Percentiles rank a stretch among this genome's conserved stretches.
Conservation (phyloP, 2,329 filamentous ascomycete genomes). For the Ceratocystis destructans region DNA sequence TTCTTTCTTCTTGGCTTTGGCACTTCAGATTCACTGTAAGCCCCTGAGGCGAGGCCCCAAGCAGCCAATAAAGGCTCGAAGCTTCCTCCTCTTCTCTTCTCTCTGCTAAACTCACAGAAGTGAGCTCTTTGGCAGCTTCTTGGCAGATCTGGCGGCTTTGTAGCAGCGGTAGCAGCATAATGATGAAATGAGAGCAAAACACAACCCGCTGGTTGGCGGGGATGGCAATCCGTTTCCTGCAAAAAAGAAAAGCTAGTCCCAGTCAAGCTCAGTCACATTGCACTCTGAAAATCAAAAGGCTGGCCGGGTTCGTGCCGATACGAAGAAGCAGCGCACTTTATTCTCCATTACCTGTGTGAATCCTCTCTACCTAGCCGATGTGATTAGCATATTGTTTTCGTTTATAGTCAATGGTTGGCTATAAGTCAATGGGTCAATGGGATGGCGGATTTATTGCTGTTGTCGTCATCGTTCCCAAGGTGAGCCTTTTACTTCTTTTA, state of each 20-base stretch:
- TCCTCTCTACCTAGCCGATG: too few species aligned
- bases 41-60: not conserved
- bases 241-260: not conserved
- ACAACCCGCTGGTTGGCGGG: too few species aligned
- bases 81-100: not conserved
- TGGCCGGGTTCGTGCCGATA: conserved; percentile 5
- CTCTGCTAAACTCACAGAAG: not conserved
- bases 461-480: too few species aligned
- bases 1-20: too few species aligned
- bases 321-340: not conserved
- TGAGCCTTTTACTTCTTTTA: too few species aligned
- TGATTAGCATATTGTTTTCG: too few species aligned
- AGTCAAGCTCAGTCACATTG: not conserved
- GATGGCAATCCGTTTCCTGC: too few species aligned
- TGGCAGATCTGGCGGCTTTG: too few species aligned
- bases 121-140: not conserved
- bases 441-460: too few species aligned
- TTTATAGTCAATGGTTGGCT: too few species aligned
- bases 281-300: not conserved
- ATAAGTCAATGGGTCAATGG: too few species aligned
- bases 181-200: not conserved
- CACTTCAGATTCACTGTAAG: not conserved
- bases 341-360: too few species aligned
- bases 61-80: not conserved
- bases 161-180: not conserved